Conservation (phyloP, 106 monocot genomes). For the Amphibolis antarctica region DNA sequence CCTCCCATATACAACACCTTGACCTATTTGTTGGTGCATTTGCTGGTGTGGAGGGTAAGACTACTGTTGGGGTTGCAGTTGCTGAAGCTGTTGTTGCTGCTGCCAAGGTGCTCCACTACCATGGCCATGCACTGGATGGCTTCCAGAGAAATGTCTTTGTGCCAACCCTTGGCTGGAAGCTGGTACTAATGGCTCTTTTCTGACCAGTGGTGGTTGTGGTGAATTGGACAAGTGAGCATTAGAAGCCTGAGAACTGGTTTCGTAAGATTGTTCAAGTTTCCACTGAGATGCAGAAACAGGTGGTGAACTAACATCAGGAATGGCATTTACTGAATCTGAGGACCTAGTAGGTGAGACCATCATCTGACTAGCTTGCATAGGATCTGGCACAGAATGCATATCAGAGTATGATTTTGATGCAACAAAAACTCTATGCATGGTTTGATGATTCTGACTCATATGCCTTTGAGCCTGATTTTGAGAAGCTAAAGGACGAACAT, state of each 20-base stretch:
- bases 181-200: conserved; percentile 17
- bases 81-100: conserved; percentile 24
- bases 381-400: conserved; percentile 18
- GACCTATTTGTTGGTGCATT: conserved; percentile 4
- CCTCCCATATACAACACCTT: not conserved
- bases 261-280: conserved; percentile 45
- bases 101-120: conserved; percentile 48
- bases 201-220: conserved; percentile 27
- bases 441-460: conserved; percentile 31
- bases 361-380: conserved; percentile 28
- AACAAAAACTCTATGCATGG: conserved; percentile 38
- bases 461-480: conserved; percentile 42
- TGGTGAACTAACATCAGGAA: conserved; percentile 7
- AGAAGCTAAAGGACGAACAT: conserved; percentile 28
- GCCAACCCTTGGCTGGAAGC: conserved; percentile 29
- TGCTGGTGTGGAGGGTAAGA: conserved; percentile 16
- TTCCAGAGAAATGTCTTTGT: conserved; percentile 43
- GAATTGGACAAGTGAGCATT: conserved; percentile 18
- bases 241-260: conserved; percentile 13
- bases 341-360: conserved; percentile 15
- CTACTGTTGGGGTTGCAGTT: conserved; percentile 18
- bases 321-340: conserved; percentile 26
- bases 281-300: conserved; percentile 31
- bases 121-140: conserved; percentile 33
- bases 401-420: conserved; percentile 45